Conservation (phyloP, 169 alveolate species). For the Babesia sp. region DNA sequence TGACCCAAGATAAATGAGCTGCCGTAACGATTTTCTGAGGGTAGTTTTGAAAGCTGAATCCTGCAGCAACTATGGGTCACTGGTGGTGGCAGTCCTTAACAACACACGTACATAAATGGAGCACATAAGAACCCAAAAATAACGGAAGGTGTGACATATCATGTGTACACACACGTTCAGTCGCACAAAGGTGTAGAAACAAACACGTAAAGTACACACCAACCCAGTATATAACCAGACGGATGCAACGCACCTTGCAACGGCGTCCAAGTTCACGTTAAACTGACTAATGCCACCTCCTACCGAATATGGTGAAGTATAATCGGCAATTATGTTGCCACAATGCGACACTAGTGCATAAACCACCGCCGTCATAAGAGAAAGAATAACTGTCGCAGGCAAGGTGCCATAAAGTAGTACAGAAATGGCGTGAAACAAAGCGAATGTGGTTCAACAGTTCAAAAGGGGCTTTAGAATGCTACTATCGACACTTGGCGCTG, state of each 20-base stretch:
- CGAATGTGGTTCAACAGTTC: background rate
- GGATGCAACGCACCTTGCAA: conserved; percentile 41
- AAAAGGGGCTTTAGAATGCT: background rate
- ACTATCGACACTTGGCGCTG: background rate
- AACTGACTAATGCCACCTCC: conserved; percentile 11
- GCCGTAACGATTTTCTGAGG: conserved; percentile 21
- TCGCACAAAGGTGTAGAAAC: background rate
- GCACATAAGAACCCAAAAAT: too few species aligned
- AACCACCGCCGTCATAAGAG: conserved; percentile 45
- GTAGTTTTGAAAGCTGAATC: conserved; percentile 36
- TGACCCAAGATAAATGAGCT: conserved; percentile 33
- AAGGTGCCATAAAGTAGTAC: background rate
- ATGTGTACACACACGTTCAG: background rate
- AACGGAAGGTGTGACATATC: background rate
- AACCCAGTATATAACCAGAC: background rate
- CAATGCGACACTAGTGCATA: conserved; percentile 46
- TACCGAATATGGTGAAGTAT: conserved; percentile 24
- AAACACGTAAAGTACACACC: background rate
- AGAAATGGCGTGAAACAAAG: background rate
- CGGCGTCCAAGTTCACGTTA: conserved; percentile 44
- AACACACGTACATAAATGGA: background rate
- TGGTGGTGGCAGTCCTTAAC: background rate
- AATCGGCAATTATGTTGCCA: conserved; percentile 61
- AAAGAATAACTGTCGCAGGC: background rate
- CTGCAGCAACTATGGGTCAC: too few species aligned